These are phyloP conservation scores for Rosa persica DNA, from an alignment of 306 rosid species.

Conservation along the genomic window DNA sequence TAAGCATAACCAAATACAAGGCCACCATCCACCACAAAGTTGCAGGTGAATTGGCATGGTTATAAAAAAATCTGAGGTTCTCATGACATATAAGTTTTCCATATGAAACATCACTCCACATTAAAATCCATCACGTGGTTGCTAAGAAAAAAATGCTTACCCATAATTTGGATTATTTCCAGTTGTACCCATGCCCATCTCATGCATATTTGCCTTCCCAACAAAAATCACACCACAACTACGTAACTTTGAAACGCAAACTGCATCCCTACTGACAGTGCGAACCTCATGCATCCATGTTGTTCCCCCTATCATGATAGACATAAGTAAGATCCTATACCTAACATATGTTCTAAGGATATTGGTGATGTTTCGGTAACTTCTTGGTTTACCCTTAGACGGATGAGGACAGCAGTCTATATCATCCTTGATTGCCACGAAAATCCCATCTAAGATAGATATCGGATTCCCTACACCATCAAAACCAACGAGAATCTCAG, in stretches of 20 bases:
- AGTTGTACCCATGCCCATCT: slow-evolving; percentile 97
- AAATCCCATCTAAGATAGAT: slow-evolving; percentile 93
- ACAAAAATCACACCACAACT: slow-evolving; percentile 81
- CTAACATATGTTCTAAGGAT: neutral
- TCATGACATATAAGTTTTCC: neutral
- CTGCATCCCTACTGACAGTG: slow-evolving; percentile 59
- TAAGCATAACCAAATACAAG: neutral
- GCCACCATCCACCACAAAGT: neutral
- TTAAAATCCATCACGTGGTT: slow-evolving; percentile 20
- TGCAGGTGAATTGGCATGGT: neutral
- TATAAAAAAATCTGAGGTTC: neutral
- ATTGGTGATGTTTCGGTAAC: neutral
- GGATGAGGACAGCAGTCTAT: slow-evolving; percentile 86
- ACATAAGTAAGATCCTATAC: slow-evolving; percentile 16
- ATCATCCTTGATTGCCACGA: slow-evolving; percentile 95
- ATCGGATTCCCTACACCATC: slow-evolving; percentile 63
- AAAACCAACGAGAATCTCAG: slow-evolving; percentile 24
- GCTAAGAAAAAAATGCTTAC: slow-evolving; percentile 40
- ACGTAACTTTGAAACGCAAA: slow-evolving; percentile 69
- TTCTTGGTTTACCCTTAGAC: slow-evolving; percentile 59
- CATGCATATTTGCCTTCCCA: slow-evolving; percentile 98
- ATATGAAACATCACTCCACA: slow-evolving; percentile 15
- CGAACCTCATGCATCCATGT: slow-evolving; percentile 98
- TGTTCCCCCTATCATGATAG: slow-evolving; percentile 62
- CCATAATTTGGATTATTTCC: slow-evolving; percentile 93